Evolutionary conservation across 2,329 filamentous ascomycete species (phyloP).

Genomic region (Stachybotrys chartarum): DNA sequence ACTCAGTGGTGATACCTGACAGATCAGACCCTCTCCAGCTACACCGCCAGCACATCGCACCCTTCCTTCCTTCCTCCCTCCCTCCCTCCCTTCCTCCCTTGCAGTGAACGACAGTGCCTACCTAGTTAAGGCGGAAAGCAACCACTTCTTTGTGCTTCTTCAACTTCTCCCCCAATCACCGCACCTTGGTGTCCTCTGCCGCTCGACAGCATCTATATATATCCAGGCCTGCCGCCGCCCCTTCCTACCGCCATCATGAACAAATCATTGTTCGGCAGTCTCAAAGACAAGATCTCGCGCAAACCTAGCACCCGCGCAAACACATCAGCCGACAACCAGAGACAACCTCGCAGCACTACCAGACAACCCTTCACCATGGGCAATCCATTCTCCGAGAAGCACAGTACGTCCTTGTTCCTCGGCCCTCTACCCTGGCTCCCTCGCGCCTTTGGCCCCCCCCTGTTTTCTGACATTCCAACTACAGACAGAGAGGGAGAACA

Average conservation of each 20-base stretch:
- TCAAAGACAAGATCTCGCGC: constrained; percentile 27
- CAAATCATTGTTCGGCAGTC: constrained; percentile 19
- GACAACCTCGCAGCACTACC: constrained; percentile 2
- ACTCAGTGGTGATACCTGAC: too few species aligned
- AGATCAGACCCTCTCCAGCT: too few species aligned
- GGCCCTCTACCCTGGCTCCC: background rate
- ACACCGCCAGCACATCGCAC: too few species aligned
- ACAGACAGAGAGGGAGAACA: constrained; percentile 11
- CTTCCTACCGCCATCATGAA: constrained; percentile 8
- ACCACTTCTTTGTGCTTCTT: too few species aligned
- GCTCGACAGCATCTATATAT: background rate
- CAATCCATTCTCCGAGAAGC: constrained; percentile 5
- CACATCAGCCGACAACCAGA: background rate
- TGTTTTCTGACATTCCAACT: constrained; percentile 4
- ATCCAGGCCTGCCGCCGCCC: background rate
- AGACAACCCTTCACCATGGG: background rate
- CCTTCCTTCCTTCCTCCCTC: too few species aligned
- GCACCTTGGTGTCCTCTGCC: too few species aligned
- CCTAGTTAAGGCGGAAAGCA: too few species aligned
- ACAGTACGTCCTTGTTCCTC: background rate
- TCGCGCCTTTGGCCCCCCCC: too few species aligned
- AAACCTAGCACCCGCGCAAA: constrained; percentile 3
- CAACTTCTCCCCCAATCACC: too few species aligned
- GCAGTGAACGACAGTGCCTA: too few species aligned
- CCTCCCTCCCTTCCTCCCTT: too few species aligned